phyloP scores from a whole-genome alignment of 768 basidiomycete species.

The Dioszegia crocea region DNA sequence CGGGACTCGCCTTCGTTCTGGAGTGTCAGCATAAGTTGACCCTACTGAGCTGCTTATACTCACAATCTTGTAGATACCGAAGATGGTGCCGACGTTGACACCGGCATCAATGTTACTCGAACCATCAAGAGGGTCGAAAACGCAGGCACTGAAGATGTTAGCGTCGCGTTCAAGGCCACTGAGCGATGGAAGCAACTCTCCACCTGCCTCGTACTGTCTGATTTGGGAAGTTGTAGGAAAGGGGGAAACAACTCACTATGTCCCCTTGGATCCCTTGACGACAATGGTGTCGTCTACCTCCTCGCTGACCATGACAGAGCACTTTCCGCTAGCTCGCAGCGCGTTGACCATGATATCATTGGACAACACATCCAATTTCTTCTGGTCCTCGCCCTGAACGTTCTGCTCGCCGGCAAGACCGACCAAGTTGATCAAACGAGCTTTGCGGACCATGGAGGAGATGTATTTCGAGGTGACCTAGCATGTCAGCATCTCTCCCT shows the following conservation, averaged over 20 bases:
- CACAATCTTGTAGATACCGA: slow-evolving; percentile 90
- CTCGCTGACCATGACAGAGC: slow-evolving; percentile 92
- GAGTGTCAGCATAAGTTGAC: slow-evolving; percentile 3
- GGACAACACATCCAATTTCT: slow-evolving; percentile 94
- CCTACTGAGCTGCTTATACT: slow-evolving; percentile 44
- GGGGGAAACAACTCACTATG: slow-evolving; percentile 29
- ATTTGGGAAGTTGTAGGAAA: no score
- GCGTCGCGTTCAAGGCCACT: no score
- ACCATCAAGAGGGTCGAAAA: slow-evolving; percentile 96
- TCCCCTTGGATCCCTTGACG: slow-evolving; percentile 34
- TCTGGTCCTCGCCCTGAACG: slow-evolving; percentile 97
- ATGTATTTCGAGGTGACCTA: slow-evolving; percentile 65
- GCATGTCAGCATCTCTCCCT: slow-evolving; percentile 5
- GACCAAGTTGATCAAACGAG: slow-evolving; percentile 95
- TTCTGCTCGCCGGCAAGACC: slow-evolving; percentile 95
- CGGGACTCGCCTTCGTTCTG: slow-evolving; percentile 74
- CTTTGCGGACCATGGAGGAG: slow-evolving; percentile 94
- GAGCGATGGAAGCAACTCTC: no score
- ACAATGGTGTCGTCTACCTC: slow-evolving; percentile 55
- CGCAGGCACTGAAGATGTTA: slow-evolving; percentile 70
- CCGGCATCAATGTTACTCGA: slow-evolving; percentile 97
- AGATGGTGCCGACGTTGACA: slow-evolving; percentile 85
- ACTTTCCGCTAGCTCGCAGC: slow-evolving; percentile 91
- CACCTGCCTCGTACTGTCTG: no score
- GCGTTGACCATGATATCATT: slow-evolving; percentile 99